A percentile compares a stretch with the other conserved stretches of the same genome.
Conservation (phyloP, 2,329 filamentous ascomycete species). For the Xylariomycetidae sp. region DNA sequence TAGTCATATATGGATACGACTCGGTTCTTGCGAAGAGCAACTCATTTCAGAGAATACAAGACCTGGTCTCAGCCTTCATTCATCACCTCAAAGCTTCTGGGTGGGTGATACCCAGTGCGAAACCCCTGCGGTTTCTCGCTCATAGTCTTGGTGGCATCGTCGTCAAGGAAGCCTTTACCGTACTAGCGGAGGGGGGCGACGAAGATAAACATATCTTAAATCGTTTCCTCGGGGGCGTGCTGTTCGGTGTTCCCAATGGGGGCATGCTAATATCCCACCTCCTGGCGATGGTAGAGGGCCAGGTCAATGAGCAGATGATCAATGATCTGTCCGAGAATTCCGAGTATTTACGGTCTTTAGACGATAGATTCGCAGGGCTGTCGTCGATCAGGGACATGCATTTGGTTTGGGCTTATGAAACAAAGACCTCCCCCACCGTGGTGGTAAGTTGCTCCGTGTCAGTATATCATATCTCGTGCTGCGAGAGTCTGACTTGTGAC, state of each 20-base stretch:
- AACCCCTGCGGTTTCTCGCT: constrained; percentile 20
- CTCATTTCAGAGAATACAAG: constrained; percentile 18
- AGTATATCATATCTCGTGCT: too few relatives aligned
- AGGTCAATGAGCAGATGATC: constrained; percentile 13
- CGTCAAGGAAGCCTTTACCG: constrained; percentile 19
- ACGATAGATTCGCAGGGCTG: constrained; percentile 12
- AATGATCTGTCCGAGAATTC: constrained; percentile 8
- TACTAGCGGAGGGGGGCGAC: too few relatives aligned
- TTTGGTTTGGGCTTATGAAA: constrained; percentile 20
- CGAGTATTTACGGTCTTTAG: constrained; percentile 8
- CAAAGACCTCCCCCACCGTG: constrained; percentile 14
- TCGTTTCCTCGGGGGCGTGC: constrained; percentile 14
- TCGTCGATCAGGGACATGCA: constrained; percentile 2
- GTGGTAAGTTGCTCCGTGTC: constrained; percentile 6
- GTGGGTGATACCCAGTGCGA: constrained; percentile 10
- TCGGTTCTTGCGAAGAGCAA: constrained; percentile 14
- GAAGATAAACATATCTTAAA: too few relatives aligned
- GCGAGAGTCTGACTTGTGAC: too few relatives aligned
- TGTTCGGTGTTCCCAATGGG: constrained; percentile 20
- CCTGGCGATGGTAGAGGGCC: constrained; percentile 12
- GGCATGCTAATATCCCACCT: constrained; percentile 18
- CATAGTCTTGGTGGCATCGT: constrained; percentile 25
- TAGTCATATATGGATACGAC: constrained; percentile 21
- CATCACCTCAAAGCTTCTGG: constrained; percentile 11
- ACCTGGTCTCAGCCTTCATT: constrained; percentile 15